A percentile compares a stretch with the other conserved stretches of the same genome.
These are phyloP conservation scores for Suillus alpinus DNA, from an alignment of 768 basidiomycete genomes.

Conservation along the genomic window DNA sequence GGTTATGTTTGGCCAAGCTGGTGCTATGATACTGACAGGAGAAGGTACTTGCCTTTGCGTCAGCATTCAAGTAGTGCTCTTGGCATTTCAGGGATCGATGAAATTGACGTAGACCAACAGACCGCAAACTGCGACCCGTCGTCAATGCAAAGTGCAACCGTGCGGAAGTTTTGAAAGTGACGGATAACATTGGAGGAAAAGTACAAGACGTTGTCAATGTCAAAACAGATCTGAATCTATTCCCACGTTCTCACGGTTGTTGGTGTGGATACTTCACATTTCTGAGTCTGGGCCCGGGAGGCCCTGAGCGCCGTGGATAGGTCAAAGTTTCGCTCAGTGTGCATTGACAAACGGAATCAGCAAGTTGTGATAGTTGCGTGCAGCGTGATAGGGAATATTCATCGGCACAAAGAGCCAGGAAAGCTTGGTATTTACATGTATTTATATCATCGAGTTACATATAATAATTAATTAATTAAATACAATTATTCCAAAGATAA, in stretches of 20 bases:
- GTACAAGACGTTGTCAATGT: neutral
- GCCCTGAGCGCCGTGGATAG: neutral
- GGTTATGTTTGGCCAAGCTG: neutral
- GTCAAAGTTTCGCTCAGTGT: neutral
- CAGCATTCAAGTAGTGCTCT: constrained; percentile 44
- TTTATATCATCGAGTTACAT: neutral
- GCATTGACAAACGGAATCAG: neutral
- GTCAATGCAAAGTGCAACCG: constrained; percentile 9
- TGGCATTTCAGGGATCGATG: constrained; percentile 36
- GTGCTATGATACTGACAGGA: constrained; percentile 4
- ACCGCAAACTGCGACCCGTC: constrained; percentile 7
- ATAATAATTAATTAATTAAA: neutral
- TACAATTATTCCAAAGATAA: neutral
- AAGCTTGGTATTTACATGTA: neutral
- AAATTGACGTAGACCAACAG: constrained; percentile 25
- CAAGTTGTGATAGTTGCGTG: neutral
- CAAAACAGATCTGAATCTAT: neutral
- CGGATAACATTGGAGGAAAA: neutral
- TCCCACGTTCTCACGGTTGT: neutral
- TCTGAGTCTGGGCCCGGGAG: neutral
- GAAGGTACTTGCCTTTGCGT: constrained; percentile 38
- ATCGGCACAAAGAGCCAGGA: neutral
- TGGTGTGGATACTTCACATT: neutral
- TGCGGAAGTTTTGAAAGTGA: constrained; percentile 12
- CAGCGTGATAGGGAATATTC: neutral